Base-by-base conservation (phyloP, 495 filamentous ascomycete species). In the Neurospora sp. region DNA sequence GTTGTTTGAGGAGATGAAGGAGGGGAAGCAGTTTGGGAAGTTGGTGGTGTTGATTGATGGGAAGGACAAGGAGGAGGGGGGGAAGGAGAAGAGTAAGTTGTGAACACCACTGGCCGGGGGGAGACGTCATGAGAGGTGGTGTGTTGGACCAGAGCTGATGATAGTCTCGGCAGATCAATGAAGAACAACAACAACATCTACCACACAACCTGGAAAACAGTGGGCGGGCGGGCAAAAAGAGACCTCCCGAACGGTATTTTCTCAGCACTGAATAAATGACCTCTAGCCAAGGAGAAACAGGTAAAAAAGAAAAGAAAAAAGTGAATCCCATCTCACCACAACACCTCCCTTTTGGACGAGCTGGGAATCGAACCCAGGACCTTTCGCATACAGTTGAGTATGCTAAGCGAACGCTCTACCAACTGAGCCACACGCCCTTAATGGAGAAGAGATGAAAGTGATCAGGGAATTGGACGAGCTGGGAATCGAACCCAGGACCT, bases 21-120 rank as follows among this genome's bases (percentile, higher is more conserved):
- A 86, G 16, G 91, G 89, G n/a, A 87, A 79, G 74, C 92, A 94
- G 80, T 93, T 93, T 82, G 92, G 91, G 8, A 94, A 94, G 82
- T 78, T 94, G 77, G 90, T 93, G 3, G 84, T 94, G 41, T 74
- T 82, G 73, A 79, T 85, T 69, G 80, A 76, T 14, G 68, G 39
- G 39, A 76, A 76, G 38, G 73, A 44, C 38, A 44, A 61, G 27
- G 31, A 65, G n/a, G n/a, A n/a, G n/a, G n/a, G n/a, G n/a, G n/a
- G n/a, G n/a, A n/a, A n/a, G n/a, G n/a, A n/a, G n/a, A n/a, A n/a
- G 53, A 65, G 53, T 65, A 65, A 65, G 53, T 65, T 65, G 53
- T 65, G 53, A 61, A 53, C 46, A 48, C 2, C 5, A 14, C 46
- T 53, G 46, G 10, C 20, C 5, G 46, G 4, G 10, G 1, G 1